phyloP scores from a whole-genome alignment of 495 filamentous ascomycete species.

The Cercophora samala region DNA sequence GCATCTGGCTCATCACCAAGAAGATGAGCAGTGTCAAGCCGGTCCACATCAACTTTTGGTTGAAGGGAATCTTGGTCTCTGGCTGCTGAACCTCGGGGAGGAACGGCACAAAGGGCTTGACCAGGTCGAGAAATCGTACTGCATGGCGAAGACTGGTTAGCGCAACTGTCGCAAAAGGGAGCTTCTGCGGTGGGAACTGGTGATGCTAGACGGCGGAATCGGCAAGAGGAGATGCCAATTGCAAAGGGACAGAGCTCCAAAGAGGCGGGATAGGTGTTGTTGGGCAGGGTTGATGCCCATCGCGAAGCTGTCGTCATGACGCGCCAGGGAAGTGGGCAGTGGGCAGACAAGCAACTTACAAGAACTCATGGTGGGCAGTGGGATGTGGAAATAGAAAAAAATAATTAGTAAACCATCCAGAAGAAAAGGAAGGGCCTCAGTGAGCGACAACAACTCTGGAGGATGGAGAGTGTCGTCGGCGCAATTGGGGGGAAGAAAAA shows the following conservation, averaged over 20 bases:
- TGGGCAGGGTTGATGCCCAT: background rate
- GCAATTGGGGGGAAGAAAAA: slow-evolving; percentile 37
- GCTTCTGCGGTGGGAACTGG: background rate
- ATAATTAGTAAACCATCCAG: slow-evolving; percentile 41
- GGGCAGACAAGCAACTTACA: slow-evolving; percentile 46
- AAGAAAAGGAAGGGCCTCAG: slow-evolving; percentile 36
- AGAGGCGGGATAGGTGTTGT: background rate
- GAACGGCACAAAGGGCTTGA: slow-evolving; percentile 98
- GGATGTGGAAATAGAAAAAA: slow-evolving; percentile 35
- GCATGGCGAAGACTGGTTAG: slow-evolving; percentile 35
- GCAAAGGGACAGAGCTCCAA: background rate
- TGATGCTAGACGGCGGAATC: background rate
- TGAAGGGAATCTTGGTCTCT: slow-evolving; percentile 95
- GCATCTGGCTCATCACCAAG: slow-evolving; percentile 99
- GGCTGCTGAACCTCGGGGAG: slow-evolving; percentile 98
- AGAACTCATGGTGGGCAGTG: slow-evolving; percentile 55
- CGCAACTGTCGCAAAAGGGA: slow-evolving; percentile 21
- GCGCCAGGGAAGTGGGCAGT: background rate
- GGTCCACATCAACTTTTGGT: slow-evolving; percentile 99
- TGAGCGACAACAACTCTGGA: slow-evolving; percentile 41
- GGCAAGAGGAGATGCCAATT: background rate
- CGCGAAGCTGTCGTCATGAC: slow-evolving; percentile 3
- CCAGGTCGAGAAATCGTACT: slow-evolving; percentile 99
- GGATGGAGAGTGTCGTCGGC: slow-evolving; percentile 37
- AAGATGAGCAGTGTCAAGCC: slow-evolving; percentile 95